Base-by-base conservation (phyloP, 208 protist genomes). In the Porcisia hertigi region DNA sequence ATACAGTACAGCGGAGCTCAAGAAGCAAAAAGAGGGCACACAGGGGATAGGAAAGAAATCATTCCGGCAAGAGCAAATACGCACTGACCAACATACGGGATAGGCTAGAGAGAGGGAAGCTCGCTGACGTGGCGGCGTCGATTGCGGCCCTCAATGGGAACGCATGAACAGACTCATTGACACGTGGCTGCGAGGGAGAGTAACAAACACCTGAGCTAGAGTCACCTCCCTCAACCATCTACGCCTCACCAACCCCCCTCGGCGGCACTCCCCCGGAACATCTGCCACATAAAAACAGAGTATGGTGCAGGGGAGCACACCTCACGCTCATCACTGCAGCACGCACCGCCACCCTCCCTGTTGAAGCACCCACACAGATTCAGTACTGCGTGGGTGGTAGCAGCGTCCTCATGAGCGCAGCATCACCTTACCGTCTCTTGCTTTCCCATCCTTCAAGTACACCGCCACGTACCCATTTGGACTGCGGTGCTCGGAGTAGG, bases 1-100 rank as follows among this genome's bases (percentile, higher is more conserved):
- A 3, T 1, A 36, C 0, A 69, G 43, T 5, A 39, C 3, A 49
- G 63, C n/a, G 64, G 16, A 43, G n/a, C 5, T 25, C 25, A 41
- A 36, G 20, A 57, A 36, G 58, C 9, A 23, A 59, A 47, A 52
- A 74, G 45, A 65, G 36, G 55, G 59, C 71, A 54, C 54, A 62
- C 14, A 76, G 34, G 34, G n/a, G 43, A 36, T 69, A 53, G 41
- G 20, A 45, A 36, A 14, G 14, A 70, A 70, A 12, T 12, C 1
- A 34, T 36, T 63, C 14, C 18, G 20, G 34, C 30, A 43, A 41
- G 9, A 54, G 2, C 43, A 36, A 43, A 45, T 70, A 36, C 25
- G 14, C 47, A 39, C 65, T 4, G 12, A 34, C 14, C 18, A 43
- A 41, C 62, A 67, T 18, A 36, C 18, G 12, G 9, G 47, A 57